Evolutionary conservation across 108 stramenopile genomes (phyloP).

Genomic region (Skeletonema costatum): DNA sequence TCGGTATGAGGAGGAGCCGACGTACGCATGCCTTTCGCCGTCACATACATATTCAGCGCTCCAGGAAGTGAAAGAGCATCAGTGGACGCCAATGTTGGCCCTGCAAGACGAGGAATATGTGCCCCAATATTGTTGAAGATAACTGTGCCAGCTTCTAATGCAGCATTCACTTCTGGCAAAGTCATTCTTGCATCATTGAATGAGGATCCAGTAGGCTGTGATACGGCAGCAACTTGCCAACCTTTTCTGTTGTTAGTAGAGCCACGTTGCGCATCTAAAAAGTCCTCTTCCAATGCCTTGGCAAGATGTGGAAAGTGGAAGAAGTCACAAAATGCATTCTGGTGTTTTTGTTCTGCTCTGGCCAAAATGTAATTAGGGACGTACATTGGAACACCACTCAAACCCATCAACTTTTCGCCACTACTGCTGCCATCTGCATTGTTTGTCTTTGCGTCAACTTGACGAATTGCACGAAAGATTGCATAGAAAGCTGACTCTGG

Average conservation of each 20-base stretch:
- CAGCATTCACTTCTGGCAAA: slow-evolving; percentile 59
- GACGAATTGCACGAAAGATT: slow-evolving; percentile 66
- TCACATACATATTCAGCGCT: slow-evolving; percentile 88
- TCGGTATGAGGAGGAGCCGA: slow-evolving; percentile 95
- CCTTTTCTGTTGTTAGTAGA: slow-evolving; percentile 81
- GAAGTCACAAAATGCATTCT: slow-evolving; percentile 42
- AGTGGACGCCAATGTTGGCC: slow-evolving; percentile 70
- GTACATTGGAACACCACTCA: slow-evolving; percentile 68
- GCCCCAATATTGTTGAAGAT: slow-evolving; percentile 87
- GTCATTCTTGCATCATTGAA: slow-evolving; percentile 87
- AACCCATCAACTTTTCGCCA: slow-evolving; percentile 32
- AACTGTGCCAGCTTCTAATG: slow-evolving; percentile 81
- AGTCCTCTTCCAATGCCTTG: slow-evolving; percentile 73
- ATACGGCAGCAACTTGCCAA: slow-evolving; percentile 76
- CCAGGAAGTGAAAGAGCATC: slow-evolving; percentile 84
- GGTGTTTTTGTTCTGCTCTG: slow-evolving; percentile 15
- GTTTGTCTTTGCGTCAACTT: slow-evolving; percentile 14
- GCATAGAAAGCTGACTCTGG: slow-evolving; percentile 53
- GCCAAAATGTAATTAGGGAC: slow-evolving; percentile 49
- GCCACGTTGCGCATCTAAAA: slow-evolving; percentile 81
- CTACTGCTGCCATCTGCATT: neutral
- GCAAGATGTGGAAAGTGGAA: slow-evolving; percentile 73
- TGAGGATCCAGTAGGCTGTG: slow-evolving; percentile 66
- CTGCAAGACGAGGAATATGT: slow-evolving; percentile 82
- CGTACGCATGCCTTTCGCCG: slow-evolving; percentile 73